phyloP scores from a whole-genome alignment of 2,329 filamentous ascomycete genomes.

The Phyllosticta ampelicida region DNA sequence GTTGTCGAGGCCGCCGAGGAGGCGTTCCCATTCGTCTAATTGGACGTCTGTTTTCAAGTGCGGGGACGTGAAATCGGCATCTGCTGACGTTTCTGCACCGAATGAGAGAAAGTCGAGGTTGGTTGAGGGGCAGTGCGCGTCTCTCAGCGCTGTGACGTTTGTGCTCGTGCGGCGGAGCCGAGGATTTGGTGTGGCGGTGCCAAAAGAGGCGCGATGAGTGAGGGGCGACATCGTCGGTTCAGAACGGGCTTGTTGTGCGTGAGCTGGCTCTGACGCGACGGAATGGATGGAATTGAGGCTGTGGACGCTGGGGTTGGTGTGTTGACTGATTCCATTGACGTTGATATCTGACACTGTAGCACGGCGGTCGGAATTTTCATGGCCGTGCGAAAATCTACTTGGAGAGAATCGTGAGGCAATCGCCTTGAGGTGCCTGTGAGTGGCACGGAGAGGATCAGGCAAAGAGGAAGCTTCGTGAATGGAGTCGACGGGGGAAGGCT shows the following conservation, averaged over 20 bases:
- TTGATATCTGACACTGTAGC: slow-evolving; percentile 33
- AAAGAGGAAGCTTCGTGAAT: slow-evolving; percentile 12
- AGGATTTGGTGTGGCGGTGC: slow-evolving; percentile 22
- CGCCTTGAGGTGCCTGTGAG: slow-evolving; percentile 38
- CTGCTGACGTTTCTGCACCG: slow-evolving; percentile 26
- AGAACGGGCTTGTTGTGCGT: slow-evolving; percentile 26
- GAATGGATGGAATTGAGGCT: slow-evolving; percentile 42
- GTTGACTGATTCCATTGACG: slow-evolving; percentile 17
- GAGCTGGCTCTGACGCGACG: slow-evolving; percentile 33
- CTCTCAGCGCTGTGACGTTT: neutral
- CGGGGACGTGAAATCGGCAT: slow-evolving; percentile 16
- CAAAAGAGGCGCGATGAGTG: slow-evolving; percentile 25
- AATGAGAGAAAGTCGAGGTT: slow-evolving; percentile 42
- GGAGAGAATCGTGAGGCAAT: slow-evolving; percentile 36
- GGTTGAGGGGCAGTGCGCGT: slow-evolving; percentile 18
- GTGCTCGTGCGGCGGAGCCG: slow-evolving; percentile 24
- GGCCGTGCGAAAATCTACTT: slow-evolving; percentile 17
- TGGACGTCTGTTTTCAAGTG: slow-evolving; percentile 32
- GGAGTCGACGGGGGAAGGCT: slow-evolving; percentile 36
- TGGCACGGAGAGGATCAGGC: slow-evolving; percentile 29
- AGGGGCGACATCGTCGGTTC: slow-evolving; percentile 37
- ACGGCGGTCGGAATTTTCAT: slow-evolving; percentile 21
- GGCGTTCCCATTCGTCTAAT: slow-evolving; percentile 68
- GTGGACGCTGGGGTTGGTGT: slow-evolving; percentile 30
- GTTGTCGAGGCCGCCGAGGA: slow-evolving; percentile 69